Evolutionary conservation across 108 stramenopile species (phyloP).

Genomic region (Nitzschia sp.): DNA sequence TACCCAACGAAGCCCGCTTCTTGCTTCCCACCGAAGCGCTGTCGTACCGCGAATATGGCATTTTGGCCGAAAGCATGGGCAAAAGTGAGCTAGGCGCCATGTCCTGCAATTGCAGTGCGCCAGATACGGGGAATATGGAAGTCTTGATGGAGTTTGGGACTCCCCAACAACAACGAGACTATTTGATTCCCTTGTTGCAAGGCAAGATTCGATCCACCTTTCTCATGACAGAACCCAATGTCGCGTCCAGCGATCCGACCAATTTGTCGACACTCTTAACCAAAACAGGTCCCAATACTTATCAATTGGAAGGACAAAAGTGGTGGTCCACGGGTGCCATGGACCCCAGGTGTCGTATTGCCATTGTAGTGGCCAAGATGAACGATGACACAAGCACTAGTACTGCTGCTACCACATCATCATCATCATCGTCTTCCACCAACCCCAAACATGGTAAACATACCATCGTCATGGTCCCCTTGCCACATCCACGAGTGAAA

Average conservation of each 20-base stretch:
- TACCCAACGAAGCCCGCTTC: slow-evolving; percentile 19
- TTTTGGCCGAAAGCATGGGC: slow-evolving; percentile 91
- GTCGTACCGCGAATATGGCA: slow-evolving; percentile 85
- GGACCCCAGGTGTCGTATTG: slow-evolving; percentile 90
- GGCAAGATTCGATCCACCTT: slow-evolving; percentile 87
- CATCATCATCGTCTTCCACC: not conserved
- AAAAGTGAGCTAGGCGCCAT: slow-evolving; percentile 79
- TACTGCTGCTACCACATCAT: not conserved
- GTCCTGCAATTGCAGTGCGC: slow-evolving; percentile 95
- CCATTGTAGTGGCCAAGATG: slow-evolving; percentile 85
- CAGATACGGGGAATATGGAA: slow-evolving; percentile 99
- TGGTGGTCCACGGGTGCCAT: slow-evolving; percentile 95
- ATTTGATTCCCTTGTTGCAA: slow-evolving; percentile 75
- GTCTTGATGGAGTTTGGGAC: slow-evolving; percentile 90
- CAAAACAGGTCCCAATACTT: slow-evolving; percentile 30
- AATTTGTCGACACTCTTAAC: slow-evolving; percentile 78
- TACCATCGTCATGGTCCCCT: slow-evolving; percentile 79
- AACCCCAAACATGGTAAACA: slow-evolving; percentile 47
- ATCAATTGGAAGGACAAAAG: slow-evolving; percentile 81
- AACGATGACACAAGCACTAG: slow-evolving; percentile 18
- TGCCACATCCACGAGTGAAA: slow-evolving; percentile 74
- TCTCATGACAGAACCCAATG: slow-evolving; percentile 96
- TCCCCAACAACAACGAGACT: slow-evolving; percentile 61
- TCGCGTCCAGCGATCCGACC: slow-evolving; percentile 90
- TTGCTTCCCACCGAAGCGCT: slow-evolving; percentile 41